Evolutionary conservation across 352 stramenopile genomes (phyloP).

Genomic region (Phytophthora pinifolia): DNA sequence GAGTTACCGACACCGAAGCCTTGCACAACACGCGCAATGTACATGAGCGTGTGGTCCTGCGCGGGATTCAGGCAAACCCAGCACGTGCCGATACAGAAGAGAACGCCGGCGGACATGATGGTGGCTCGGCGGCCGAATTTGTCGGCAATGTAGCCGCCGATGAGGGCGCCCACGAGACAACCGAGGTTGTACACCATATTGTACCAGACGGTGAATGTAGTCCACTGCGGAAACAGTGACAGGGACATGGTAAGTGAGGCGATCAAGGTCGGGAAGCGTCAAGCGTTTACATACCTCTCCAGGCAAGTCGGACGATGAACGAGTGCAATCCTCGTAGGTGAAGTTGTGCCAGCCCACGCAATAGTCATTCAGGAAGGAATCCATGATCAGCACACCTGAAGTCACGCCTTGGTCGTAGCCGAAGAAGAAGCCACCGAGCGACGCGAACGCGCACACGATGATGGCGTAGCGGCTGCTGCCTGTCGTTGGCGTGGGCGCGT

Average conservation of each 20-base stretch:
- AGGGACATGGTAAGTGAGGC: no score
- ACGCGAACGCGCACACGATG: slow-evolving; percentile 28
- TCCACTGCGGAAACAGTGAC: slow-evolving; percentile 14
- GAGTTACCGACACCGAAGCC: slow-evolving; percentile 37
- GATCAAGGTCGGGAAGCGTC: no score
- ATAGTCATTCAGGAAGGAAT: slow-evolving; percentile 38
- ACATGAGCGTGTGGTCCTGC: slow-evolving; percentile 25
- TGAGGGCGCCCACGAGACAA: slow-evolving; percentile 34
- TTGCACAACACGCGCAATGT: slow-evolving; percentile 29
- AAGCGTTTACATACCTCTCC: neutral
- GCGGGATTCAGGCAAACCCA: slow-evolving; percentile 26
- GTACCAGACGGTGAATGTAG: slow-evolving; percentile 33
- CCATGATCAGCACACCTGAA: slow-evolving; percentile 32
- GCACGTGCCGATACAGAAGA: slow-evolving; percentile 38
- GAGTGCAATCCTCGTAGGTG: slow-evolving; percentile 28
- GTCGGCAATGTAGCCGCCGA: slow-evolving; percentile 34
- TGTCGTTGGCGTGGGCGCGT: slow-evolving; percentile 25
- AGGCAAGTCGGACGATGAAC: slow-evolving; percentile 21
- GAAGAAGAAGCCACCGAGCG: slow-evolving; percentile 32
- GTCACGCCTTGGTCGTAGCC: slow-evolving; percentile 32
- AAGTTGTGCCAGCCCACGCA: slow-evolving; percentile 37
- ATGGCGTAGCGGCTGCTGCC: slow-evolving; percentile 38
- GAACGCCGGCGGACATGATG: slow-evolving; percentile 28
- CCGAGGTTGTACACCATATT: slow-evolving; percentile 41
- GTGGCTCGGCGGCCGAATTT: slow-evolving; percentile 26